Conservation (phyloP, 345 rosid species). For the Bruguiera gymnorhiza region DNA sequence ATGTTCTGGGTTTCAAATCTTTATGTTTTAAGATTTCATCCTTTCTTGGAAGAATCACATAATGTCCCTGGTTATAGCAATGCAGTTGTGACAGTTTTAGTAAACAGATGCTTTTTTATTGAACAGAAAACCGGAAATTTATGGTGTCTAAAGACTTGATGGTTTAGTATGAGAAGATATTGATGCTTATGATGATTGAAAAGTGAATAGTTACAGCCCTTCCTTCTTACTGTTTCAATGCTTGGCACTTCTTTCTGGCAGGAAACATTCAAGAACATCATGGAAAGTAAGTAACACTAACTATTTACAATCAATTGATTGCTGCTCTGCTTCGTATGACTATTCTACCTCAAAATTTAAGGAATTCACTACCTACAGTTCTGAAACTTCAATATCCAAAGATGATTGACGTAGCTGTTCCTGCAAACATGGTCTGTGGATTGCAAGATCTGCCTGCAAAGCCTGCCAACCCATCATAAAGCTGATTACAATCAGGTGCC, state of each 20-base stretch:
- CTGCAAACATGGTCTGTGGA: slow-evolving; percentile 84
- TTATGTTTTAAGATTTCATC: no score
- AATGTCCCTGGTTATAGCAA: no score
- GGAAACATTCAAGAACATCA: slow-evolving; percentile 73
- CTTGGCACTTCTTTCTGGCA: slow-evolving; percentile 26
- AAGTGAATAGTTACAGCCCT: neutral
- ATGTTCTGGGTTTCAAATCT: neutral
- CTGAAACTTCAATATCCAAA: slow-evolving; percentile 78
- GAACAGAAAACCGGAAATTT: no score
- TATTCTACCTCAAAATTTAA: neutral
- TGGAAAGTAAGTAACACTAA: slow-evolving; percentile 61
- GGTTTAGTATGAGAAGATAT: no score
- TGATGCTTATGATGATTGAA: no score
- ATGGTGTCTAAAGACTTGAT: no score
- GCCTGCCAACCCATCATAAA: slow-evolving; percentile 11
- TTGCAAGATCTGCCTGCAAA: slow-evolving; percentile 57
- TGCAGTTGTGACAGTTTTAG: no score
- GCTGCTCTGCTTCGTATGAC: neutral
- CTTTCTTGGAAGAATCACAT: no score
- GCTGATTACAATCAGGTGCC: neutral
- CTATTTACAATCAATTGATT: neutral
- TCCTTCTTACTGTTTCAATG: neutral
- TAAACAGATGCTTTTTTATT: no score
- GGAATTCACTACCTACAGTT: slow-evolving; percentile 37
- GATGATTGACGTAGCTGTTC: slow-evolving; percentile 88